Evolutionary conservation across 768 basidiomycete species (phyloP).

Genomic region (Panus rudis): DNA sequence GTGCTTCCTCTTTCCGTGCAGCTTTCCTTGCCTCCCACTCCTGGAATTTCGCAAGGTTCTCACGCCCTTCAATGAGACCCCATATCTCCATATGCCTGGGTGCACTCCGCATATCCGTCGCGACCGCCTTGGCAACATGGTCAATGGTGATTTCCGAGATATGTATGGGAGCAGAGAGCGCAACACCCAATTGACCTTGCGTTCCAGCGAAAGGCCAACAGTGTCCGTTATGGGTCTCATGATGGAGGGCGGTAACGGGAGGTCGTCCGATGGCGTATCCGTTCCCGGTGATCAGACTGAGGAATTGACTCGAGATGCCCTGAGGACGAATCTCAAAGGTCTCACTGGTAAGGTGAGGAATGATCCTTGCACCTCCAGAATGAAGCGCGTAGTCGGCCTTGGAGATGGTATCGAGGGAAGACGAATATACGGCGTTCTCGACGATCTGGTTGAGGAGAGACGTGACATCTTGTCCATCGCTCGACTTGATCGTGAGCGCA

Average conservation of each 20-base stretch:
- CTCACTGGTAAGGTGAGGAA: conserved; percentile 78
- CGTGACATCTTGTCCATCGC: conserved; percentile 70
- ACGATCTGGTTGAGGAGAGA: conserved; percentile 70
- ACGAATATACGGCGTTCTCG: conserved; percentile 60
- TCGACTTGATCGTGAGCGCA: conserved; percentile 57
- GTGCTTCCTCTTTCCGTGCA: conserved; percentile 18
- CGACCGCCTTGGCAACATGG: conserved; percentile 78
- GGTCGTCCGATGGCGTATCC: conserved; percentile 66
- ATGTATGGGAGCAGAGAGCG: conserved; percentile 54
- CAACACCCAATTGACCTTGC: conserved; percentile 77
- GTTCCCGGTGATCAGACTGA: conserved; percentile 54
- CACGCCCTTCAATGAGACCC: conserved; percentile 77
- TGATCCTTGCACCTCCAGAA: conserved; percentile 72
- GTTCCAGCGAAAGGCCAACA: conserved; percentile 91
- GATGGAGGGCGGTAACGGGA: conserved; percentile 83
- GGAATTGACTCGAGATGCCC: conserved; percentile 39
- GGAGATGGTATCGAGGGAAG: conserved; percentile 74
- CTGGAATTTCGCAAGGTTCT: conserved; percentile 56
- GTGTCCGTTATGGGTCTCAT: conserved; percentile 72
- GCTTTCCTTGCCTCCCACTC: conserved; percentile 46
- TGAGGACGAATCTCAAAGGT: conserved; percentile 62
- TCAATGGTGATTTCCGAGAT: conserved; percentile 75
- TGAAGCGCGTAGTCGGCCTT: conserved; percentile 82
- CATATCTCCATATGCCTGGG: conserved; percentile 87
- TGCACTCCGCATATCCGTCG: conserved; percentile 73